These are phyloP conservation scores for Acanthamoeba culbertsoni DNA, from an alignment of 208 protist species.

Conservation along the genomic window DNA sequence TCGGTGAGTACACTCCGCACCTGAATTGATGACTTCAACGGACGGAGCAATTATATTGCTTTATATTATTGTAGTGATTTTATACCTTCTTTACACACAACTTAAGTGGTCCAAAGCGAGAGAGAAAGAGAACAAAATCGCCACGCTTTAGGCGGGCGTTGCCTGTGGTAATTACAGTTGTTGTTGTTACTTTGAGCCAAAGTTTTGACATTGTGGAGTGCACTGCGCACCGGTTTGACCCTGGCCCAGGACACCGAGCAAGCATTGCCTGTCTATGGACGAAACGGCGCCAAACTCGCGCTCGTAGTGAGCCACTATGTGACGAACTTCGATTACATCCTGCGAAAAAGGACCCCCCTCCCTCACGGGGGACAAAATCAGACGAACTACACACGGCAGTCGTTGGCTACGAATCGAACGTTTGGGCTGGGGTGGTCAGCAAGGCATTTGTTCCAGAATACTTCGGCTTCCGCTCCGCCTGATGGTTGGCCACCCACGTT, in stretches of 20 bases:
- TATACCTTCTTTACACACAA: slow-evolving; percentile 17
- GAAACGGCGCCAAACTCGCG: neutral
- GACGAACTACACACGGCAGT: neutral
- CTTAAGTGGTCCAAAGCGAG: neutral
- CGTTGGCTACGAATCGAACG: neutral
- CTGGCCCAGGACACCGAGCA: neutral
- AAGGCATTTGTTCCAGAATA: neutral
- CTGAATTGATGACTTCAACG: no score
- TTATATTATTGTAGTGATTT: no score
- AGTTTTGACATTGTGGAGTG: neutral
- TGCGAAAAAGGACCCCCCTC: neutral
- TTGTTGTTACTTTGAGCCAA: neutral
- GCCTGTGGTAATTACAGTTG: neutral
- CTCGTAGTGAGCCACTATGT: neutral
- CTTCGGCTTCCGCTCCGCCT: neutral
- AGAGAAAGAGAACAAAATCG: neutral
- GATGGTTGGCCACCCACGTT: neutral
- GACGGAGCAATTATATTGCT: no score
- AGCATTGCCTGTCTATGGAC: neutral
- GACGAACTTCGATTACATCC: neutral
- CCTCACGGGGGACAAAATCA: neutral
- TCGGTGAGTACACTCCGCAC: neutral
- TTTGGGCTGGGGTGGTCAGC: neutral
- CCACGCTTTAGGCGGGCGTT: neutral
- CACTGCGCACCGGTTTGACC: neutral